Conservation (phyloP, 1,284 basidiomycete species). For the Mycena sp. region DNA sequence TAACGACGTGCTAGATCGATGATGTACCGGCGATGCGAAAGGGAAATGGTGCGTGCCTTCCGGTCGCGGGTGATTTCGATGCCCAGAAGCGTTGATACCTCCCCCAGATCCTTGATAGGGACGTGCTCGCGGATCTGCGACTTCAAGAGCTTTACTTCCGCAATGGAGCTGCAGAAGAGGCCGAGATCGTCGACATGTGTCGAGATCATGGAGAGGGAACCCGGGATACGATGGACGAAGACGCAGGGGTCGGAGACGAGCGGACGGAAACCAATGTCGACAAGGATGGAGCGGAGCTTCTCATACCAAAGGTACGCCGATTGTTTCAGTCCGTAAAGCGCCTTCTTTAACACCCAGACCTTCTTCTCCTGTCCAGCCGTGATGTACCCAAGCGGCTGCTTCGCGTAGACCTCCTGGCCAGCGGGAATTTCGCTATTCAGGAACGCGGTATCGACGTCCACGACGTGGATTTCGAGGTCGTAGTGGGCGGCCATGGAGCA, state of each 20-base stretch:
- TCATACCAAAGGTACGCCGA: slow-evolving; percentile 27
- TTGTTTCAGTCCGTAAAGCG: slow-evolving; percentile 30
- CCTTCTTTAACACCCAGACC: slow-evolving; percentile 18
- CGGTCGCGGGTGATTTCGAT: no score
- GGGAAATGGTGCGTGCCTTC: slow-evolving; percentile 22
- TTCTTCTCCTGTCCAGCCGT: background rate
- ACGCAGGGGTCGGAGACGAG: no score
- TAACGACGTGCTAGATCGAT: slow-evolving; percentile 29
- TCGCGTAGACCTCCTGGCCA: no score
- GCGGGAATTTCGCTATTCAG: slow-evolving; percentile 18
- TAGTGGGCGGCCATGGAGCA: slow-evolving; percentile 40
- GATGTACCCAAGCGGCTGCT: background rate
- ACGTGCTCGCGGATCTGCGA: slow-evolving; percentile 26
- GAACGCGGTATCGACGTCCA: slow-evolving; percentile 14
- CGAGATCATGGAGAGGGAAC: background rate
- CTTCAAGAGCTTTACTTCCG: slow-evolving; percentile 20
- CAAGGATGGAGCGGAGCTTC: no score
- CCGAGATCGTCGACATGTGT: slow-evolving; percentile 15
- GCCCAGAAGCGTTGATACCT: slow-evolving; percentile 34
- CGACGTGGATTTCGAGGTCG: slow-evolving; percentile 42
- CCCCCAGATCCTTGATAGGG: slow-evolving; percentile 37
- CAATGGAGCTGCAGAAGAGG: slow-evolving; percentile 9
- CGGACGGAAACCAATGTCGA: no score
- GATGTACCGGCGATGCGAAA: slow-evolving; percentile 40
- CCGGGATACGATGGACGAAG: background rate